phyloP scores from a whole-genome alignment of 352 stramenopile genomes.

The Globisporangium polare region DNA sequence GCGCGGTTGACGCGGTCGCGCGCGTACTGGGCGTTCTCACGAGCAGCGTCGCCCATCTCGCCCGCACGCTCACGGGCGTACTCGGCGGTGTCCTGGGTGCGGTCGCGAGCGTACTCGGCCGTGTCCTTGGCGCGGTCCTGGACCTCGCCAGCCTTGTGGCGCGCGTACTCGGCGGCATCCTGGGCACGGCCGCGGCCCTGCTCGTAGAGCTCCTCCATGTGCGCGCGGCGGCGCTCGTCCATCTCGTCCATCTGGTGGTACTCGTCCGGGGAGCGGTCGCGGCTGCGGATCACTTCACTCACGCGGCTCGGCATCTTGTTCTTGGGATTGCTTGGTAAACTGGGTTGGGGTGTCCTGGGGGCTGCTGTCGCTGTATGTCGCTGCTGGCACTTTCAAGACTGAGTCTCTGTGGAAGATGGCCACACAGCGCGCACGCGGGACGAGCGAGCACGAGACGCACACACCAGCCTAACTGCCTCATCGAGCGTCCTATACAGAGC shows the following conservation, averaged over 20 bases:
- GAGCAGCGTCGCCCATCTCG: neutral
- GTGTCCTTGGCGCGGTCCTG: constrained; percentile 11
- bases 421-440: neutral
- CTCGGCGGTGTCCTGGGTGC: constrained; percentile 5
- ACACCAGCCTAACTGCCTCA: neutral
- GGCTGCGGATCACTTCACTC: constrained; percentile 15
- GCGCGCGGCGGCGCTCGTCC: constrained; percentile 3
- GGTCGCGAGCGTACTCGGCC: neutral
- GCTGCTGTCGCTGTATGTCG: neutral
- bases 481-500: neutral
- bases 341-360: neutral
- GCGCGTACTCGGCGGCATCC: constrained; percentile 5
- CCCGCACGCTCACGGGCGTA: neutral
- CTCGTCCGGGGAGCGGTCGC: neutral
- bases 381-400: constrained; percentile 11
- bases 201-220: constrained; percentile 10
- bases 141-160: constrained; percentile 32
- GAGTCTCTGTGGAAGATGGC: neutral
- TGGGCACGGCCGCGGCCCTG: constrained; percentile 1
- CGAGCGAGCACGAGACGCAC: too few species aligned
- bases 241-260: constrained; percentile 15
- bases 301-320: constrained; percentile 17
- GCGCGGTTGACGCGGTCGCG: constrained; percentile 12
- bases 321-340: constrained; percentile 1
- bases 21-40: neutral